These are phyloP conservation scores for Bauhinia variegata DNA, from an alignment of 306 rosid genomes.

Conservation along the genomic window DNA sequence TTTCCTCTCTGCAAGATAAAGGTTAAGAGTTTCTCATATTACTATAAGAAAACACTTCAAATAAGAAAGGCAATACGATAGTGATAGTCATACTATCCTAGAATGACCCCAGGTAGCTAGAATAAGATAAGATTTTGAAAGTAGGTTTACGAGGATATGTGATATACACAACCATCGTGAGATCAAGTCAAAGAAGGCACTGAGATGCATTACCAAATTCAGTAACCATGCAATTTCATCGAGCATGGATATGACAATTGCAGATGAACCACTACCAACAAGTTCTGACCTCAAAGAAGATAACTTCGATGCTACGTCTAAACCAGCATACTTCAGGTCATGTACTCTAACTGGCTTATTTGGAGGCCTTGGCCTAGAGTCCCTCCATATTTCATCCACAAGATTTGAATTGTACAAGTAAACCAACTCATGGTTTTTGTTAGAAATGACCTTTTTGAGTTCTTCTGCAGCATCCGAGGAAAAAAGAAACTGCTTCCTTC, in stretches of 20 bases:
- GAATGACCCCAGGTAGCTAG: slow-evolving; percentile 13
- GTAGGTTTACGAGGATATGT: slow-evolving; percentile 20
- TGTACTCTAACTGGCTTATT: slow-evolving; percentile 75
- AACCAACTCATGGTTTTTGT: slow-evolving; percentile 76
- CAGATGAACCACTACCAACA: slow-evolving; percentile 70
- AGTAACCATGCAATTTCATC: slow-evolving; percentile 97
- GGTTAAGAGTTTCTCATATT: slow-evolving; percentile 18
- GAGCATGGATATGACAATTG: slow-evolving; percentile 81
- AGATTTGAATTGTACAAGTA: slow-evolving; percentile 75
- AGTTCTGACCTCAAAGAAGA: slow-evolving; percentile 79
- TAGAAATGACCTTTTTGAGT: slow-evolving; percentile 69
- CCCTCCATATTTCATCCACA: slow-evolving; percentile 89
- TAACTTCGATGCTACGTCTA: slow-evolving; percentile 77
- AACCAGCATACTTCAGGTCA: slow-evolving; percentile 79
- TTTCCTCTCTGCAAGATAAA: slow-evolving; percentile 83
- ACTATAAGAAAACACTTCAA: slow-evolving; percentile 22
- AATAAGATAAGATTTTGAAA: slow-evolving; percentile 33
- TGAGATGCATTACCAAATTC: slow-evolving; percentile 75
- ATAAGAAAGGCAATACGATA: slow-evolving; percentile 18
- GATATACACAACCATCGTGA: slow-evolving; percentile 25
- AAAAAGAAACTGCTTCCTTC: slow-evolving; percentile 99
- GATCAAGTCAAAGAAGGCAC: slow-evolving; percentile 22
- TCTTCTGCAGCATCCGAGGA: slow-evolving; percentile 92
- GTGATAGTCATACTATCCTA: slow-evolving; percentile 26
- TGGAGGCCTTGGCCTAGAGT: slow-evolving; percentile 71